Percentiles rank a stretch among this genome's conserved stretches.
Evolutionary conservation across 164 flowering plant species (phyloP).

Genomic region (Echeveria elegans): DNA sequence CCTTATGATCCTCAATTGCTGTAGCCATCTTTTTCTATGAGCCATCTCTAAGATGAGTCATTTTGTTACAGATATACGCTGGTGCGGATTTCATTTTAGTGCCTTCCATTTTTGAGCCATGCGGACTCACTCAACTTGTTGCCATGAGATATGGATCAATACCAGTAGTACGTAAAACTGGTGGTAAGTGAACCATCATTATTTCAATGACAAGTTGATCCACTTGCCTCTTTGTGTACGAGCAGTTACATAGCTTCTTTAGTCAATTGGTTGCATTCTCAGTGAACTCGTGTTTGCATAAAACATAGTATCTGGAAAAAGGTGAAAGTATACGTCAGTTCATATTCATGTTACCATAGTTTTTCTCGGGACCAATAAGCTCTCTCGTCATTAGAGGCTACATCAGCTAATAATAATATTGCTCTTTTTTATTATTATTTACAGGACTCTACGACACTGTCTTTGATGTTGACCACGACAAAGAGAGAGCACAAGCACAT

Average conservation of each 20-base stretch:
- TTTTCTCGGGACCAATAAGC: background rate
- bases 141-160: constrained; percentile 98
- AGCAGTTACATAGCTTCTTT: no score
- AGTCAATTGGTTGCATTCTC: no score
- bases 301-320: no score
- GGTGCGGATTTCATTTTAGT: constrained; percentile 91
- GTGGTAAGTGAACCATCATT: constrained; percentile 40
- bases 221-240: no score
- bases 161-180: constrained; percentile 93
- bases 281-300: no score
- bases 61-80: constrained; percentile 65
- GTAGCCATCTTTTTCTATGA: background rate
- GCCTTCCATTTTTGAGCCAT: constrained; percentile 97
- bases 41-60: constrained; percentile 6
- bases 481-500: constrained; percentile 71
- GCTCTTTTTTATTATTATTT: constrained; percentile 1
- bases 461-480: constrained; percentile 86
- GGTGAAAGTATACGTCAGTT: background rate
- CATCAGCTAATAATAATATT: background rate
- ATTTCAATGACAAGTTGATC: background rate
- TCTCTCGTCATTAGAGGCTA: background rate
- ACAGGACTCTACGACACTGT: constrained; percentile 92
- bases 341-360: background rate
- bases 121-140: constrained; percentile 89
- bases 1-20: background rate